phyloP scores from a whole-genome alignment of 805 yeast genomes.

The Metschnikowia bowlesiae region DNA sequence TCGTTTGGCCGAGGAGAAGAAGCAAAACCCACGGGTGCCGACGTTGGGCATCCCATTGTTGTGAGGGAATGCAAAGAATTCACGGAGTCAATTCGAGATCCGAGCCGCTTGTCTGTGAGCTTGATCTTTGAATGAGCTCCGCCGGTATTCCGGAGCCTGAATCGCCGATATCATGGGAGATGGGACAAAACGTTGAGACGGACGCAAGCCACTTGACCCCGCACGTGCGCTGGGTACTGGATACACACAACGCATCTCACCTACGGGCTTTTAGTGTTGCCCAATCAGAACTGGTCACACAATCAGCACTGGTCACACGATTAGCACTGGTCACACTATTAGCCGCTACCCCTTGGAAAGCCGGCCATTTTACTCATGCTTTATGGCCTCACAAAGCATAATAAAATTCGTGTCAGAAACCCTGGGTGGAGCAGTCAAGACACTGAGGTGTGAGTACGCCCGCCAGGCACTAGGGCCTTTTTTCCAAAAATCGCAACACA shows the following conservation, averaged over 20 bases:
- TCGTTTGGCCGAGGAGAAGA: too few relatives aligned
- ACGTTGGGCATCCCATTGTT: too few relatives aligned
- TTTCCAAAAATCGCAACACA: too few relatives aligned
- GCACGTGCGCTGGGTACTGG: neutral
- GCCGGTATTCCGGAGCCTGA: neutral
- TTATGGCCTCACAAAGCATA: constrained; percentile 30
- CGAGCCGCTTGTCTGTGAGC: neutral
- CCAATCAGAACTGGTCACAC: too few relatives aligned
- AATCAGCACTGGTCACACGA: too few relatives aligned
- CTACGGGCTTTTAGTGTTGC: too few relatives aligned
- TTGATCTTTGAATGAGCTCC: neutral
- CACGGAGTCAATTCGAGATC: neutral
- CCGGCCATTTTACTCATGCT: constrained; percentile 7
- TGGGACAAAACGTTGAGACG: neutral
- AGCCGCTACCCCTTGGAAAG: too few relatives aligned
- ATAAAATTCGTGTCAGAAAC: constrained; percentile 80
- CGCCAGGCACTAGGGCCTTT: constrained; percentile 35
- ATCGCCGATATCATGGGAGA: neutral
- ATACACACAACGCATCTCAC: neutral
- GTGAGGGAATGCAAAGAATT: too few relatives aligned
- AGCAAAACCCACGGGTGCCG: too few relatives aligned
- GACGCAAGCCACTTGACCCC: neutral
- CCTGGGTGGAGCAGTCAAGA: constrained; percentile 92
- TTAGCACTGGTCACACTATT: too few relatives aligned
- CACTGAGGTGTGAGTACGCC: constrained; percentile 86